Evolutionary conservation across 192 early-diverging fungal species (phyloP), one percentile per base, ranked within the genome.

Genomic region (Geranomyces variabilis): DNA sequence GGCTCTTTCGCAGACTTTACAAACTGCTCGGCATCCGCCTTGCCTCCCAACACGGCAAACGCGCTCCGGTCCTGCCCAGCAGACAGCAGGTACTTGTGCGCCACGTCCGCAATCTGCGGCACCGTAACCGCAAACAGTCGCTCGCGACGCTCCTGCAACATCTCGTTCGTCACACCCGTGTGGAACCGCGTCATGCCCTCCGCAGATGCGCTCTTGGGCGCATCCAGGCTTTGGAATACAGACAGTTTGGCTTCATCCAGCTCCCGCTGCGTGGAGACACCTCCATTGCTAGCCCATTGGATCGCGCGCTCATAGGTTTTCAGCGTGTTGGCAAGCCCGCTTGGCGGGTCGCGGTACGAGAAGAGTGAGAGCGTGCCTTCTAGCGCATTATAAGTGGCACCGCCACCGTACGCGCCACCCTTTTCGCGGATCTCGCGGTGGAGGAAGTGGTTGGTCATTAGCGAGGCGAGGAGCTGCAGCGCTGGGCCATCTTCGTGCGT

Each of bases 371-470:
- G 91, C 14, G 93, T 64, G 15, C 94, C 95, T 21, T 89, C 89
- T 0, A 88, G 71, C 0, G 89, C 77, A n/a, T 85, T 82, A 78
- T 91, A 94, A 0, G 73, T 65, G 0, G 93, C 88, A 13, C 94
- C 94, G n/a, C 92, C 96, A 28, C 95, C 94, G 77, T 98, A 98
- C 1, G 96, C 96, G 30, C 96, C 96, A 74, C 94, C 94, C 84
- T 93, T 94, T 73, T 98, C 96, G 71, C 96, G 90, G 57, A 98
- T 92, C 80, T 98, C 96, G 49, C 94, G 92, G 78, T 98, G 96
- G n/a, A 98, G 77, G 77, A 85, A 96, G 69, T 92, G 83, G 68
- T 88, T 85, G 19, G 92, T 94, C 83, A 97, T 85, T 30, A 96
- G 80, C 12, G 92, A 93, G 1, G 92, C 87, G 26, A 96, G 75